Conservation (phyloP, 2,329 filamentous ascomycete genomes). For the Blastomyces gilchristii region DNA sequence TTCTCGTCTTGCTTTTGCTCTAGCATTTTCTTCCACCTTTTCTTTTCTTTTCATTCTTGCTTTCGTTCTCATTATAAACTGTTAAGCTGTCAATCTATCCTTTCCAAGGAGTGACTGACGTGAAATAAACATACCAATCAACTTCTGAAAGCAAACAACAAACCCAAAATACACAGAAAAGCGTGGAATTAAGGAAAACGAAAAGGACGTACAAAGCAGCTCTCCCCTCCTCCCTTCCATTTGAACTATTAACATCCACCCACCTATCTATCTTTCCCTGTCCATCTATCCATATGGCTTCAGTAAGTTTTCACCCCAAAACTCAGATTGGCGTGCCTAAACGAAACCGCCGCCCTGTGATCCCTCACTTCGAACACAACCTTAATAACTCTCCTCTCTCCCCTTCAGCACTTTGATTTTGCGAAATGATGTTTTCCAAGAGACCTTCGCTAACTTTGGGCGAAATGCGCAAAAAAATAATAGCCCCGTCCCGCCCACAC, state of each 20-base stretch:
- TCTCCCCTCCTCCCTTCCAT: not conserved
- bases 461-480: slow-evolving; percentile 9
- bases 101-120: not conserved
- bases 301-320: slow-evolving; percentile 30
- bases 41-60: not conserved
- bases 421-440: slow-evolving; percentile 3
- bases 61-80: not conserved
- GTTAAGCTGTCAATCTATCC: not conserved
- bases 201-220: not conserved
- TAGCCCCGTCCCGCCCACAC: slow-evolving; percentile 36
- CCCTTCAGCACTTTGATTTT: slow-evolving; percentile 6
- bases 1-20: not conserved
- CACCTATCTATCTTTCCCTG: not conserved
- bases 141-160: not conserved
- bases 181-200: not conserved
- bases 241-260: not conserved
- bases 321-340: not conserved
- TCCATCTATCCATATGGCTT: slow-evolving; percentile 34
- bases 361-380: not conserved
- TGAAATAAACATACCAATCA: not conserved
- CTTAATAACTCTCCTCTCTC: not conserved
- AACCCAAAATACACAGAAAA: not conserved
- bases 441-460: slow-evolving; percentile 18
- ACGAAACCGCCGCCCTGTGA: not conserved
- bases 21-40: not conserved